A percentile compares a stretch with the other conserved stretches of the same genome.
Evolutionary conservation across 257 asterid species (phyloP).

Genomic region (Anisodus acutangulus): DNA sequence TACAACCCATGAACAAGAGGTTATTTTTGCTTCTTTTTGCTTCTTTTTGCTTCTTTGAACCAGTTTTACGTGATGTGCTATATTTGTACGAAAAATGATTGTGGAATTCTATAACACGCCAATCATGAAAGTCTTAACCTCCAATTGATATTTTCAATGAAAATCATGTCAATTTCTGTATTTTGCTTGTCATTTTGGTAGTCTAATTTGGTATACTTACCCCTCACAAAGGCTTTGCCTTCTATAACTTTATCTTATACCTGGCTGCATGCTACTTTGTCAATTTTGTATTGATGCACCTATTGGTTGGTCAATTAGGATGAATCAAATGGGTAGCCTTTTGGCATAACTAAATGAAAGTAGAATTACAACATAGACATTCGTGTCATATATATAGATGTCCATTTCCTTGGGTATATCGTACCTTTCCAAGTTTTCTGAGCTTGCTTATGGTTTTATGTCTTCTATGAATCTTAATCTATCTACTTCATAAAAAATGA

Average conservation of each 20-base stretch:
- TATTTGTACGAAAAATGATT: neutral
- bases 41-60: neutral
- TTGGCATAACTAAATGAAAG: constrained; percentile 4
- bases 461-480: neutral
- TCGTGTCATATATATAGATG: neutral
- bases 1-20: constrained; percentile 11
- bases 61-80: neutral
- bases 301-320: constrained; percentile 1
- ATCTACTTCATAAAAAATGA: neutral
- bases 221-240: constrained; percentile 3
- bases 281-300: constrained; percentile 16
- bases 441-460: neutral
- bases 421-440: constrained; percentile 1
- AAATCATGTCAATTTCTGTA: constrained; percentile 22
- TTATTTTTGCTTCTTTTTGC: constrained; percentile 10
- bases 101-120: neutral
- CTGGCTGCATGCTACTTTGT: neutral
- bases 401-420: neutral
- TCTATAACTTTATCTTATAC: constrained; percentile 10
- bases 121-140: neutral
- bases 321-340: neutral
- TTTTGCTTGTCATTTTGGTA: neutral
- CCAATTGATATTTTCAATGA: neutral
- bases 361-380: neutral
- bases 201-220: constrained; percentile 17